phyloP scores from a whole-genome alignment of 495 filamentous ascomycete genomes.

The Patellaria atrata region DNA sequence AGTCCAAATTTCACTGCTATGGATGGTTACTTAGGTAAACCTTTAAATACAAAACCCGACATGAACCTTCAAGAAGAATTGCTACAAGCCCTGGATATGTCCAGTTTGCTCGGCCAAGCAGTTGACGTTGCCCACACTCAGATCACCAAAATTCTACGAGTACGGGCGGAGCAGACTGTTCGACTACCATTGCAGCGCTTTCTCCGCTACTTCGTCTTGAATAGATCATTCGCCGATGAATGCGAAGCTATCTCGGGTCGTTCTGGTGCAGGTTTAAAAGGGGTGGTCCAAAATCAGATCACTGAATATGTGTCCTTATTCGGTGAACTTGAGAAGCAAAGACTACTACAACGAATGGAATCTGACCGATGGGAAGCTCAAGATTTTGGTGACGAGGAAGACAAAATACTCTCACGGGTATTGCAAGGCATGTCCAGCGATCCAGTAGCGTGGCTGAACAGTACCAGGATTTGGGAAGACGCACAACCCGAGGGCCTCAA shows the following conservation, averaged over 20 bases:
- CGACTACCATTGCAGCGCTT: slow-evolving; percentile 64
- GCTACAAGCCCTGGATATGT: slow-evolving; percentile 73
- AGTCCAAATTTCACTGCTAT: slow-evolving; percentile 18
- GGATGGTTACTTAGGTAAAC: slow-evolving; percentile 8
- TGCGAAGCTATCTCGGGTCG: slow-evolving; percentile 92
- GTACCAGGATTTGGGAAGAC: slow-evolving; percentile 54
- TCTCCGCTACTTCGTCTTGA: slow-evolving; percentile 82
- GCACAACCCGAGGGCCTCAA: slow-evolving; percentile 14
- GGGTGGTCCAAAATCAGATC: slow-evolving; percentile 80
- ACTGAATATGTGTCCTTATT: slow-evolving; percentile 70
- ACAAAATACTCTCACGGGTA: slow-evolving; percentile 48
- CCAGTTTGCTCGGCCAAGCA: slow-evolving; percentile 82
- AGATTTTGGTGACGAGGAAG: slow-evolving; percentile 62
- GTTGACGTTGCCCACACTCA: slow-evolving; percentile 88
- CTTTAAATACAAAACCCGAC: slow-evolving; percentile 7
- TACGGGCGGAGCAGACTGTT: slow-evolving; percentile 71
- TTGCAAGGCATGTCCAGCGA: slow-evolving; percentile 71
- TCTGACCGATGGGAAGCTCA: slow-evolving; percentile 78
- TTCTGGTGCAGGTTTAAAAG: slow-evolving; percentile 70
- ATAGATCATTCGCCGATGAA: slow-evolving; percentile 88
- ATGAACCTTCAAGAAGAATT: slow-evolving; percentile 55
- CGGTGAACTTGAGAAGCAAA: slow-evolving; percentile 61
- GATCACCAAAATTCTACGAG: slow-evolving; percentile 80
- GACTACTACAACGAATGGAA: slow-evolving; percentile 73
- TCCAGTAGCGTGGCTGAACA: slow-evolving; percentile 54